Base-by-base conservation (phyloP, 176 grass and related monocot genomes). In the Aegilops umbellulata region DNA sequence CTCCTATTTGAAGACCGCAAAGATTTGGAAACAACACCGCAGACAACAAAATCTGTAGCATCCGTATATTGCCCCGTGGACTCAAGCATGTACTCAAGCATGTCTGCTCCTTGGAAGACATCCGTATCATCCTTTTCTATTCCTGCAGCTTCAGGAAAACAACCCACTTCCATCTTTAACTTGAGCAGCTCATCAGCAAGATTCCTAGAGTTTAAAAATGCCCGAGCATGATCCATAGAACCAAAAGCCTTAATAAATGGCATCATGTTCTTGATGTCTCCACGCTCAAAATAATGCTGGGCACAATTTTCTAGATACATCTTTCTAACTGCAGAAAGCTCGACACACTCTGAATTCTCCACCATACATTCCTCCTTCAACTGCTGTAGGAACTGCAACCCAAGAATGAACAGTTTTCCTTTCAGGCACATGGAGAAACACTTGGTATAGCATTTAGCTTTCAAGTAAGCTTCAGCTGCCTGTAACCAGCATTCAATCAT, bases 381-480 rank as follows among this genome's bases (percentile, higher is more conserved):
- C 76, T 87, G 77, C 13, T 83, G 79, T 29, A 94, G 46, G 68
- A 86, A 88, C 12, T 53, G 19, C 36, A 94, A 76, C 0, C 94
- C 92, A 10, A 13, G 39, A n/a, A 34, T 24, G 38, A 92, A 97
- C 4, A 90, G 68, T 66, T 87, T 76, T 23, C 90, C 89, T 62
- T 85, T 85, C 15, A 75, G 65, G 70, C 94, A 97, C 76, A 80
- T 60, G 35, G 80, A 81, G 3, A 89, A 41, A 75, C 89, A 90
- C 31, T 97, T 88, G 10, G 57, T 24, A 12, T 93, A 91, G 62
- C 85, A 93, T 61, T 86, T 92, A 34, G 79, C 94, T 90, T 79
- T 85, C 5, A 91, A 91, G 68, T 93, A 97, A 6, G 69, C 76
- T 68, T 94, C 76, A n/a, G 92, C 92, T 60, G 90, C 92, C 49